Evolutionary conservation across 1,284 basidiomycete genomes (phyloP).

Genomic region (Lignosus rhinocerotis): DNA sequence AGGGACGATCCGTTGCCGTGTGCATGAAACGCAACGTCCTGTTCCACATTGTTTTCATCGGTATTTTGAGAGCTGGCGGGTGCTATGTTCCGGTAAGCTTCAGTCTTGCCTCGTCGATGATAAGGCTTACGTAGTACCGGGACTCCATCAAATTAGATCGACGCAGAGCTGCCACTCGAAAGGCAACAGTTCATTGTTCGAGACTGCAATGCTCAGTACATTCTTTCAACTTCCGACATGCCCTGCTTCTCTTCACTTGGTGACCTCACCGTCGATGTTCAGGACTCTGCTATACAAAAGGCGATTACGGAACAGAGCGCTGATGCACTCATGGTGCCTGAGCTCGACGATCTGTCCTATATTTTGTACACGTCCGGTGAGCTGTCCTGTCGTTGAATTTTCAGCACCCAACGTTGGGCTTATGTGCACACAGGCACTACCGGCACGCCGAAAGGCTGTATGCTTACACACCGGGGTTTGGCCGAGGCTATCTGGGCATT

Average conservation of each 20-base stretch:
- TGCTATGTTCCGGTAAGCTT: constrained; percentile 53
- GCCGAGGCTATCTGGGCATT: constrained; percentile 45
- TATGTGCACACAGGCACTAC: constrained; percentile 43
- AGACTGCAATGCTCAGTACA: constrained; percentile 46
- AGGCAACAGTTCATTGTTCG: constrained; percentile 48
- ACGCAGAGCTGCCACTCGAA: constrained; percentile 51
- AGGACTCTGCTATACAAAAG: constrained; percentile 26
- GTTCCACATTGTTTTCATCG: constrained; percentile 48
- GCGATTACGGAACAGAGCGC: constrained; percentile 33
- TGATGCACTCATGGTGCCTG: constrained; percentile 34
- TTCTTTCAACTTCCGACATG: constrained; percentile 39
- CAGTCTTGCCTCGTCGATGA: background rate
- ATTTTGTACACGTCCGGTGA: constrained; percentile 56
- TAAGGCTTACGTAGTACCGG: background rate
- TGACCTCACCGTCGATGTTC: constrained; percentile 34
- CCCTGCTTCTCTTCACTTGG: constrained; percentile 33
- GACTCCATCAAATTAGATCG: constrained; percentile 39
- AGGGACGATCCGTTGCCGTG: constrained; percentile 48
- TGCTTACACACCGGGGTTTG: constrained; percentile 49
- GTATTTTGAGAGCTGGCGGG: constrained; percentile 51
- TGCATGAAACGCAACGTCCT: constrained; percentile 46
- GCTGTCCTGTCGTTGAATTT: background rate
- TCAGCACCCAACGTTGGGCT: background rate
- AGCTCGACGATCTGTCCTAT: constrained; percentile 43
- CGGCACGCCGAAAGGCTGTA: constrained; percentile 57